Base-by-base conservation (phyloP, 805 yeast species). In the Clavispora santaluciae region DNA sequence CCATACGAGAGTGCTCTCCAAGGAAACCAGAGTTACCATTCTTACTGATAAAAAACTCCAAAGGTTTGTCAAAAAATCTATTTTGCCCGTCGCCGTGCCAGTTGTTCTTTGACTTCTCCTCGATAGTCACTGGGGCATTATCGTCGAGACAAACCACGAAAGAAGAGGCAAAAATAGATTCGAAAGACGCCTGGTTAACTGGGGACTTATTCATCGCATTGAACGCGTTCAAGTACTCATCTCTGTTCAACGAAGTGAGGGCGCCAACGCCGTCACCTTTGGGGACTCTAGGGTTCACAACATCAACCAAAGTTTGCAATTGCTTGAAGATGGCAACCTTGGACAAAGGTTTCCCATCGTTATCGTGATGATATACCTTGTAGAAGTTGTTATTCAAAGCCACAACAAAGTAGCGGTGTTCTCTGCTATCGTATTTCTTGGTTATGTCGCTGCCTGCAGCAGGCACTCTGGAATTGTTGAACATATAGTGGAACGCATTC, bases 1-100 rank as follows among this genome's bases (percentile, higher is more conserved):
- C 99, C 98, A 91, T 91, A 71, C 79, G 85, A 17, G 97, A 88
- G 70, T 91, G 99, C 70, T 91, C 99, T 47, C 95, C 97, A 58
- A 89, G 66, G 69, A 90, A 91, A 1, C 97, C 98, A 6, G 96
- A 86, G 48, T 80, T 73, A 44, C 93, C 96, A 63, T 88, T 89
- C 47, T 78, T 81, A 44, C 85, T 70, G 40, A 91, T 79, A 52
- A 89, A 76, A 61, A 87, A 81, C 70, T 91, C 93, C 45, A 86
- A 69, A 4, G 96, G 91, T 71, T 91, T 91, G 71, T 91, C 98
- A 62, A 76, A 91, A 71, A 76, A 91, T 55, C 99, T 76, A 72
- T 93, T 91, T 53, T 71, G 65, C 41, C 97, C 96, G 64, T 88
- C 78, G n/a, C 98, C 97, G 66, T 88, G 95, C 98, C 98, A 91